A percentile compares a stretch with the other conserved stretches of the same genome.
phyloP scores from a whole-genome alignment of 257 asterid species.

The Schizonepeta tenuifolia region DNA sequence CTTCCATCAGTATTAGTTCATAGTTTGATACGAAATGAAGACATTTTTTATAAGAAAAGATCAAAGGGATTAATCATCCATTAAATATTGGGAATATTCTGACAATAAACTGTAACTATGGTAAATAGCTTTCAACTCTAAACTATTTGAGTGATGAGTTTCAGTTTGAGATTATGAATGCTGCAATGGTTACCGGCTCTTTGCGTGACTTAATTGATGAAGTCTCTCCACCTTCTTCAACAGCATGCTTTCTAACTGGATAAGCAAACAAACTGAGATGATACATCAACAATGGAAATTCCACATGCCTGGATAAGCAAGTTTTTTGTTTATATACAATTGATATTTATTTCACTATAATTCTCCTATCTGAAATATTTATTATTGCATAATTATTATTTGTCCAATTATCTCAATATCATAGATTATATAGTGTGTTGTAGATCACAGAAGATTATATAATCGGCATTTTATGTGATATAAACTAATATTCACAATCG shows the following conservation, averaged over 20 bases:
- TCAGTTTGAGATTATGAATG: conserved; percentile 27
- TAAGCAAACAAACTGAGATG: conserved; percentile 94
- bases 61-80: background rate
- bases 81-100: background rate
- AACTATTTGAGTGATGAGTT: background rate
- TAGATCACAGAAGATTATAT: no score
- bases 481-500: no score
- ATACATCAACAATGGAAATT: conserved; percentile 86
- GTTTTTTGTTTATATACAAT: no score
- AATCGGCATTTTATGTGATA: no score
- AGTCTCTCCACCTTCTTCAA: conserved; percentile 98
- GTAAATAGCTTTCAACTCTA: background rate
- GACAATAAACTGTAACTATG: conserved; percentile 7
- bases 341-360: no score
- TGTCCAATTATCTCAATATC: no score
- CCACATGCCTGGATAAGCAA: conserved; percentile 79
- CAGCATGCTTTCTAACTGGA: conserved; percentile 96
- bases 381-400: no score
- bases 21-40: background rate
- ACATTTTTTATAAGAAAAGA: background rate
- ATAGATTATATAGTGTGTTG: no score
- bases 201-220: conserved; percentile 95
- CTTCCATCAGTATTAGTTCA: conserved; percentile 12
- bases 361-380: no score
- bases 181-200: conserved; percentile 82